Conservation (phyloP, 192 early-diverging fungal species). For the Thamnidium elegans region DNA sequence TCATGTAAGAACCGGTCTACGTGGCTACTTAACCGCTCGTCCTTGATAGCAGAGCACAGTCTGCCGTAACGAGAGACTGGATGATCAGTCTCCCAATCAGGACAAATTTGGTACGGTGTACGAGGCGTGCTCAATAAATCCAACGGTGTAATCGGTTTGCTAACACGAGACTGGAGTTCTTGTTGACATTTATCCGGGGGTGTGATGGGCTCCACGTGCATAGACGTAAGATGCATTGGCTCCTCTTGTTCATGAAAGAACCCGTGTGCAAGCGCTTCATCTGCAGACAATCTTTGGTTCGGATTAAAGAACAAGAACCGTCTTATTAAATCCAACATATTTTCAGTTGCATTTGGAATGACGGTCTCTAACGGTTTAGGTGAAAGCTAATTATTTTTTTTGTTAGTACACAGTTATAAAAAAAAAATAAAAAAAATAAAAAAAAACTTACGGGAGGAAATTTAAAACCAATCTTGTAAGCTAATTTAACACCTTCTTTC, state of each 20-base stretch:
- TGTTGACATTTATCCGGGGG: background rate
- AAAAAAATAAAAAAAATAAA: constrained; percentile 4
- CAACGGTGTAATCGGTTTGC: background rate
- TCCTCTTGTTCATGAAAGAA: constrained; percentile 21
- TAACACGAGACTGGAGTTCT: background rate
- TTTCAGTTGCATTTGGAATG: constrained; percentile 57
- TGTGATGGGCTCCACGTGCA: background rate
- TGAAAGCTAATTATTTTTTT: constrained; percentile 14
- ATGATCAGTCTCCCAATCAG: constrained; percentile 6
- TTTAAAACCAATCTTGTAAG: constrained; percentile 60
- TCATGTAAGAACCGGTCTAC: background rate
- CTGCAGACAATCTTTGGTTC: constrained; percentile 67
- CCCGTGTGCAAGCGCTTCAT: constrained; percentile 50
- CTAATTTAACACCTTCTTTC: constrained; percentile 71
- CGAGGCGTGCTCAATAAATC: constrained; percentile 7
- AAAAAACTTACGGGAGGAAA: constrained; percentile 47
- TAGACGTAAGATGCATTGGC: constrained; percentile 4
- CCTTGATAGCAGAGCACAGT: background rate
- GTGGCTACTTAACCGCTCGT: background rate
- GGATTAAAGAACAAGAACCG: constrained; percentile 82
- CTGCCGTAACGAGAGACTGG: background rate
- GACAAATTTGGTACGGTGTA: constrained; percentile 9
- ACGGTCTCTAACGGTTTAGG: constrained; percentile 55
- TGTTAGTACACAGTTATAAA: constrained; percentile 1
- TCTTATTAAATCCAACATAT: constrained; percentile 60